These are phyloP conservation scores for Arthrobotrys megalospora DNA, from an alignment of 2,329 filamentous ascomycete genomes.

Conservation along the genomic window DNA sequence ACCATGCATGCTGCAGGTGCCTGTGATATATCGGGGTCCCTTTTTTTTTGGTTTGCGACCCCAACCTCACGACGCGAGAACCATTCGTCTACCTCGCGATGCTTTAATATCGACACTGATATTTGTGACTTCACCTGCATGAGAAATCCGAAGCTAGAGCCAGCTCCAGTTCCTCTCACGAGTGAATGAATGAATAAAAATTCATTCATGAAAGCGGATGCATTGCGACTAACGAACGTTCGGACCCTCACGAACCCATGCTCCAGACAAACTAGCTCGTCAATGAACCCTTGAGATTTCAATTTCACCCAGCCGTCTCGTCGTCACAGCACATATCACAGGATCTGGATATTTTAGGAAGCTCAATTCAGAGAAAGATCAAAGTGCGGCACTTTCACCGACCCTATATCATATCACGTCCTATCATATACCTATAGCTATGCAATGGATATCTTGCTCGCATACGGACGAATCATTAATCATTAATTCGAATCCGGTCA, in stretches of 20 bases:
- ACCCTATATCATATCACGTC: constrained; percentile 45
- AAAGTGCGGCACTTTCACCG: constrained; percentile 35
- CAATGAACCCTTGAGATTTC: constrained; percentile 2
- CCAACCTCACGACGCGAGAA: no score
- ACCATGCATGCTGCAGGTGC: constrained; percentile 27
- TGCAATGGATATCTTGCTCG: neutral
- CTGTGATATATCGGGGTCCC: constrained; percentile 25
- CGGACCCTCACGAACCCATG: constrained; percentile 19
- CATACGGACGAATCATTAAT: constrained; percentile 14
- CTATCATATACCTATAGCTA: constrained; percentile 34
- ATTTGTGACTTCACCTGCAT: constrained; percentile 36
- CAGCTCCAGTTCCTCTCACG: neutral
- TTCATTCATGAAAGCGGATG: neutral
- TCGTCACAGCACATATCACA: constrained; percentile 37
- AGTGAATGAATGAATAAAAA: no score
- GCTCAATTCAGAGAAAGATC: constrained; percentile 2
- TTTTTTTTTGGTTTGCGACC: no score
- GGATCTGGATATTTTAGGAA: constrained; percentile 44
- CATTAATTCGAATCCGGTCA: neutral
- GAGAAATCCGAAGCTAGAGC: constrained; percentile 2
- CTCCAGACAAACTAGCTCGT: neutral
- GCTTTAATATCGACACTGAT: neutral
- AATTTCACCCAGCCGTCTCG: constrained; percentile 2
- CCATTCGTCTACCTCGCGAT: constrained; percentile 6
- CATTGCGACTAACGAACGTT: constrained; percentile 16